These are phyloP conservation scores for Pharus latifolius DNA, from an alignment of 176 grass and related monocot species.

Conservation along the genomic window DNA sequence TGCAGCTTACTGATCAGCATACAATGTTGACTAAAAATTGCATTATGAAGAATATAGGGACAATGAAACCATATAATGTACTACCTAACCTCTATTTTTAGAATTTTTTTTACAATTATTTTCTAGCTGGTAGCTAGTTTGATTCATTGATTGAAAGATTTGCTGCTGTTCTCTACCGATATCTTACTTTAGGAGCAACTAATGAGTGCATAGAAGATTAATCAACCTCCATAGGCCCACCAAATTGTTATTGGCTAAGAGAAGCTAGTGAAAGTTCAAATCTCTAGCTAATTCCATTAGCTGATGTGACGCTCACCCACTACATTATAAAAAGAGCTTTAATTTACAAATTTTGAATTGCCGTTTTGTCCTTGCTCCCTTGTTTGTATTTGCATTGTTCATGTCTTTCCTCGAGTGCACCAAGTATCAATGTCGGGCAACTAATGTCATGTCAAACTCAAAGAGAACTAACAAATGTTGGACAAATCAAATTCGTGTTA, in stretches of 20 bases:
- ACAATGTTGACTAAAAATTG: no score
- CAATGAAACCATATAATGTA: background rate
- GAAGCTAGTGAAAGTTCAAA: background rate
- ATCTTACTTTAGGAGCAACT: slow-evolving; percentile 7
- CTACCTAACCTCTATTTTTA: background rate
- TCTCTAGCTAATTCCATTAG: slow-evolving; percentile 19
- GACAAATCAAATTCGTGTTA: no score
- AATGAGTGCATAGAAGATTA: background rate
- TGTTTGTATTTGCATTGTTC: background rate
- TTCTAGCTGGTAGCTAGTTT: no score
- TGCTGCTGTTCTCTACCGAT: background rate
- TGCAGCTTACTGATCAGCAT: no score
- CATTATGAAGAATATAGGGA: slow-evolving; percentile 1
- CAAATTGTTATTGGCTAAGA: background rate
- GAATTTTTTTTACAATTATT: no score
- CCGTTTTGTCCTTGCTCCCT: background rate
- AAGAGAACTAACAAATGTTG: no score
- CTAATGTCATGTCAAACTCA: no score
- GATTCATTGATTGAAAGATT: background rate
- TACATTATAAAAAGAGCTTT: background rate
- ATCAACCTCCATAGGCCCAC: background rate
- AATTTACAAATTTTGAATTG: background rate
- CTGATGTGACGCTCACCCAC: slow-evolving; percentile 17
- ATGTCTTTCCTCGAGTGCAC: no score
- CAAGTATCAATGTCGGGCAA: no score